Percentiles rank a stretch among this genome's conserved stretches.
Conservation (phyloP, 768 basidiomycete genomes). For the Termitomyces sp. region DNA sequence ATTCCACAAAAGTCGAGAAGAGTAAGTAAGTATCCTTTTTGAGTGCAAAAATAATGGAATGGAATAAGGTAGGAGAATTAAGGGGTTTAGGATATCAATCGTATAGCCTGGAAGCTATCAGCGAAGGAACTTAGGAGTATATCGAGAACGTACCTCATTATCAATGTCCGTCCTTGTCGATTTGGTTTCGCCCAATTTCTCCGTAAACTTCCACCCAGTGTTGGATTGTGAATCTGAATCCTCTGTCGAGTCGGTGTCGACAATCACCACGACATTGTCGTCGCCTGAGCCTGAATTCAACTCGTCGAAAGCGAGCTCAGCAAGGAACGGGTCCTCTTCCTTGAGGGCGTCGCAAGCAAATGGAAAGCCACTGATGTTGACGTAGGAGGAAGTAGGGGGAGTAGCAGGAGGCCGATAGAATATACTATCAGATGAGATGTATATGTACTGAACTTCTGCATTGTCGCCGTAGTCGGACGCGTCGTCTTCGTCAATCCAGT, state of each 20-base stretch:
- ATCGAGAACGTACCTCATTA: not conserved
- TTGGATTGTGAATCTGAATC: not conserved
- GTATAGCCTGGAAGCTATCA: not conserved
- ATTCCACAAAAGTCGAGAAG: not conserved
- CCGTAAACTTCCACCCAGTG: conserved; percentile 3
- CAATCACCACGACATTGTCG: conserved; percentile 4
- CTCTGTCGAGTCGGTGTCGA: conserved; percentile 1
- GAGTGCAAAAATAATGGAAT: not conserved
- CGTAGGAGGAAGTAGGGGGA: conserved; percentile 21
- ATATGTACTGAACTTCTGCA: conserved; percentile 30
- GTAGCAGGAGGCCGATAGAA: conserved; percentile 29
- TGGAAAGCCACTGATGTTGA: conserved; percentile 22
- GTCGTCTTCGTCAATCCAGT: conserved; percentile 12
- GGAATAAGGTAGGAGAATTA: not conserved
- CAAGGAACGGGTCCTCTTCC: conserved; percentile 18
- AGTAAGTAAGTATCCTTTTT: too few species aligned
- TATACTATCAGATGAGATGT: conserved; percentile 32
- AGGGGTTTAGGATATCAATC: not conserved
- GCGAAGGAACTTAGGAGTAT: not conserved
- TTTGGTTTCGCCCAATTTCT: conserved; percentile 2
- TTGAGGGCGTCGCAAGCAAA: conserved; percentile 20
- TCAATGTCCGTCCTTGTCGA: not conserved
- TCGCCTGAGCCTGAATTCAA: not conserved
- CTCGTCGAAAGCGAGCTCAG: conserved; percentile 7
- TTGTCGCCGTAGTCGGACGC: conserved; percentile 10